Percentiles rank a stretch among this genome's conserved stretches.
Conservation (phyloP, 1,284 basidiomycete species). For the Amylostereum areolatum region DNA sequence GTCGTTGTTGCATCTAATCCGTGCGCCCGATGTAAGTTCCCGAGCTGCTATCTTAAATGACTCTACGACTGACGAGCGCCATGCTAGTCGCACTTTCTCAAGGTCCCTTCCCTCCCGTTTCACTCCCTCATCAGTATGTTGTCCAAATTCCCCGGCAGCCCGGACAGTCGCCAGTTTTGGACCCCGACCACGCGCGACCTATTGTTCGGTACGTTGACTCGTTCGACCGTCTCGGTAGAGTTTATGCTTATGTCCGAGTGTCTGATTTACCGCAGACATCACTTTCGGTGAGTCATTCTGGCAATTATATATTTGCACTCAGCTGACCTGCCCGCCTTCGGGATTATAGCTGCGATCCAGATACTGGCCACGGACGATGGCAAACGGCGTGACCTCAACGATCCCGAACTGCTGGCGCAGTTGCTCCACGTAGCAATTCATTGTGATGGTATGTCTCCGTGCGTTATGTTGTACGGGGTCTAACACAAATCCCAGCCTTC, state of each 20-base stretch:
- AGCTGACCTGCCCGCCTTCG: conserved; percentile 6
- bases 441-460: conserved; percentile 49
- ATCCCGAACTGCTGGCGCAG: conserved; percentile 37
- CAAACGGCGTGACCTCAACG: conserved; percentile 29
- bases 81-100: conserved; percentile 71
- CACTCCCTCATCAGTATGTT: conserved; percentile 66
- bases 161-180: conserved; percentile 70
- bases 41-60: conserved; percentile 3
- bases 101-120: conserved; percentile 74
- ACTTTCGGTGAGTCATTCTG: conserved; percentile 18
- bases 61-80: conserved; percentile 5
- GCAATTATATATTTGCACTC: not conserved
- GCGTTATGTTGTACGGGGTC: not conserved
- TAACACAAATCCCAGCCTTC: conserved; percentile 38
- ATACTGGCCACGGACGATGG: conserved; percentile 27
- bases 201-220: conserved; percentile 49
- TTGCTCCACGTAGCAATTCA: conserved; percentile 45
- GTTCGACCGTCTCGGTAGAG: not conserved
- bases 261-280: conserved; percentile 17
- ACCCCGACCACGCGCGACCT: conserved; percentile 50
- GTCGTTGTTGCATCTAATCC: conserved; percentile 59
- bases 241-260: not conserved
- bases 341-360: conserved; percentile 27
- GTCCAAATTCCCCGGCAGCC: conserved; percentile 67
- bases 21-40: conserved; percentile 61